These are phyloP conservation scores for Moringa oleifera DNA, from an alignment of 345 rosid species.

Conservation along the genomic window DNA sequence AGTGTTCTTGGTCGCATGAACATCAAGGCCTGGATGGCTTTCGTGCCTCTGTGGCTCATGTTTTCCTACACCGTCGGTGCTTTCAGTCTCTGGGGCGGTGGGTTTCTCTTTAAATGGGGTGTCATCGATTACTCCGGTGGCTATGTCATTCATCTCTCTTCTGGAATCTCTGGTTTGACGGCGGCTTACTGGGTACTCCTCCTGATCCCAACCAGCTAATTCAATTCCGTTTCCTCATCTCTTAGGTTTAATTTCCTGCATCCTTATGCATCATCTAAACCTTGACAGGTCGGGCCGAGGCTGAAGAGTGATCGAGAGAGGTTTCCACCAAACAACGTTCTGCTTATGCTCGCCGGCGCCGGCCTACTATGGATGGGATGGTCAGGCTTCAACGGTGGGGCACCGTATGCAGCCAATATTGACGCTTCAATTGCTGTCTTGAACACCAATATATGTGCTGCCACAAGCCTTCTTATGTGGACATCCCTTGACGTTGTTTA, in stretches of 20 bases:
- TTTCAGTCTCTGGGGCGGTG: constrained; percentile 79
- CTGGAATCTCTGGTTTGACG: constrained; percentile 68
- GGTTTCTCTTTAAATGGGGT: constrained; percentile 75
- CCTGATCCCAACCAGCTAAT: too few species aligned
- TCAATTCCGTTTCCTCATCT: too few species aligned
- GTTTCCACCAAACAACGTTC: constrained; percentile 88
- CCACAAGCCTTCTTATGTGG: constrained; percentile 92
- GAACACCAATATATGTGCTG: constrained; percentile 82
- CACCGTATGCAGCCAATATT: constrained; percentile 83
- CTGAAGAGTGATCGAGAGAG: constrained; percentile 70
- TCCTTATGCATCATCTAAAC: background rate
- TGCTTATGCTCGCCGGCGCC: constrained; percentile 91
- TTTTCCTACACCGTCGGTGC: constrained; percentile 81
- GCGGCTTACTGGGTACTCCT: constrained; percentile 85
- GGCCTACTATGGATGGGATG: constrained; percentile 96
- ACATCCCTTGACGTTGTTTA: constrained; percentile 74
- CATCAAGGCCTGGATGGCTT: constrained; percentile 83
- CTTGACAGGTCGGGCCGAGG: constrained; percentile 80
- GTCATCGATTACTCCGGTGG: constrained; percentile 85
- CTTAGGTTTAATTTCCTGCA: constrained; percentile 3
- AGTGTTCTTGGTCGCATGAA: constrained; percentile 80
- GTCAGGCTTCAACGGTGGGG: constrained; percentile 98
- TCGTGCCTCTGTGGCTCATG: constrained; percentile 71
- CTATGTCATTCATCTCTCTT: constrained; percentile 72
- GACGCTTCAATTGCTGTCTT: constrained; percentile 63